Base-by-base conservation (phyloP, 169 alveolate genomes). In the Plasmodium sp. region DNA sequence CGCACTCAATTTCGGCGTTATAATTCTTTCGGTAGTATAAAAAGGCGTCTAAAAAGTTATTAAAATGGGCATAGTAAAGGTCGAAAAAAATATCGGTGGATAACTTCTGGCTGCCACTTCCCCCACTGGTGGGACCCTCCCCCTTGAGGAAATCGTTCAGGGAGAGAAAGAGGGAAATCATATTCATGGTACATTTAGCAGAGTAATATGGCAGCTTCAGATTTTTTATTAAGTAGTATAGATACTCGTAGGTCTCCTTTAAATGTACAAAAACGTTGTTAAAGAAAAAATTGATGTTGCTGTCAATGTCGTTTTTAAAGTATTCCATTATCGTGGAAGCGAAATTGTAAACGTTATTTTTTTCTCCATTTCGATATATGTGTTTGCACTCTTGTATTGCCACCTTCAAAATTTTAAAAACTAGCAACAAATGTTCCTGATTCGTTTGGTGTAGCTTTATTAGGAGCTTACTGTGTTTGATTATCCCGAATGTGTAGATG, bases 321-420 rank as follows among this genome's bases (percentile, higher is more conserved):
- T 92, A 92, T 82, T 92, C 95, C 84, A 92, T 71, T 54, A 92
- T 73, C 5, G 95, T 92, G 14, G 71, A 34, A 2, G 86, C 22
- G 36, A 92, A 92, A 82, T 92, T 92, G 79, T 92, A 92, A 5
- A 92, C 51, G 72, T 92, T 92, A 43, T 92, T 92, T 27, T 92
- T 92, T 36, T 92, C 95, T 56, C 77, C 92, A 83, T 73, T 71
- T 54, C 83, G 71, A 33, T 92, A 92, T 14, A 92, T 92, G 77
- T 82, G 95, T 92, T 81, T 81, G 83, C 95, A 92, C 83, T 92
- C 95, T 34, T 71, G 39, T 82, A 92, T 51, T 7, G 95, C 95
- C 22, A 73, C 34, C 54, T 92, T 92, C 75, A 92, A 45, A 43
- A 92, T 92, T 81, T 92, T 92, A 48, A 34, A 92, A 33, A 92